These are phyloP conservation scores for Fonsecaea pedrosoi DNA, from an alignment of 2,329 filamentous ascomycete genomes.

Conservation along the genomic window DNA sequence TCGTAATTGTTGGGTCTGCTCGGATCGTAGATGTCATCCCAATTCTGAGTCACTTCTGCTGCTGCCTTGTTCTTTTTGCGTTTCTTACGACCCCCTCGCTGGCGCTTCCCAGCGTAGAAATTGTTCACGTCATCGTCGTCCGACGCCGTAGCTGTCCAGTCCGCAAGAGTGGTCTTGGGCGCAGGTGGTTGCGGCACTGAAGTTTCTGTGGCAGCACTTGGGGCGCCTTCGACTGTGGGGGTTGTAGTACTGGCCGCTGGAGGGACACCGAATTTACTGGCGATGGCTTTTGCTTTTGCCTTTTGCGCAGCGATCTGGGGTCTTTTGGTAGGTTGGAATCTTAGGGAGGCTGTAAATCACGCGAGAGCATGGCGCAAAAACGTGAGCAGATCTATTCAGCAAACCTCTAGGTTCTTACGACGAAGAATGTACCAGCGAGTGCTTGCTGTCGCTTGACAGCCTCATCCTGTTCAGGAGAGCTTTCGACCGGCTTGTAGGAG, in stretches of 20 bases:
- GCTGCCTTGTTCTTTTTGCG: conserved; percentile 73
- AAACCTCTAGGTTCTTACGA: conserved; percentile 42
- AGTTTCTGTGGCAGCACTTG: conserved; percentile 23
- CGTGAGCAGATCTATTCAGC: conserved; percentile 57
- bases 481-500: conserved; percentile 65
- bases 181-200: conserved; percentile 43
- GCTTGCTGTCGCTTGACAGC: conserved; percentile 69
- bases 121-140: conserved; percentile 79
- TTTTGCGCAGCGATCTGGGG: conserved; percentile 70
- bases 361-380: conserved; percentile 41
- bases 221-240: conserved; percentile 38
- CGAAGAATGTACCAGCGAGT: conserved; percentile 65
- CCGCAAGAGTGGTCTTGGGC: conserved; percentile 73
- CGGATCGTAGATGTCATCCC: conserved; percentile 91
- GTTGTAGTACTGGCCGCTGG: conserved; percentile 39
- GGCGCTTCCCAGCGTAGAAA: conserved; percentile 72
- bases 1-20: conserved; percentile 81
- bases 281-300: conserved; percentile 66
- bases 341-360: conserved; percentile 65
- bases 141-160: conserved; percentile 73
- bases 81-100: conserved; percentile 79
- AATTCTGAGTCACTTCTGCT: conserved; percentile 68
- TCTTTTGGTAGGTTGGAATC: conserved; percentile 85
- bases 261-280: conserved; percentile 56
- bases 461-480: conserved; percentile 56